phyloP scores from a whole-genome alignment of 2,329 filamentous ascomycete genomes.

The Tolypocladium tropicale region DNA sequence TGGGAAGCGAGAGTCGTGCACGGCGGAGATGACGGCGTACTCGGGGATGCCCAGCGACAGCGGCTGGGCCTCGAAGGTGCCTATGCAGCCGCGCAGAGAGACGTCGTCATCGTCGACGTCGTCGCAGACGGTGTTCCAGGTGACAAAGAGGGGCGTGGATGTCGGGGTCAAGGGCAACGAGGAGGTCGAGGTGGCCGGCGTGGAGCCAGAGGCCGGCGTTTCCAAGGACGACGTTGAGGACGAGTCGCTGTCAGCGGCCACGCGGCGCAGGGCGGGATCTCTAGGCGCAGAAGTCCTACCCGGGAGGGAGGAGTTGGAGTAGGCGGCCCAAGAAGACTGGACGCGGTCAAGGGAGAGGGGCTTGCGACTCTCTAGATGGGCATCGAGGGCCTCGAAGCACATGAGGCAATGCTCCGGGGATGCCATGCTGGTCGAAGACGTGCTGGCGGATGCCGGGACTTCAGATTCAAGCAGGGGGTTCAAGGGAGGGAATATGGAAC shows the following conservation, averaged over 20 bases:
- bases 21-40: slow-evolving; percentile 73
- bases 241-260: slow-evolving; percentile 21
- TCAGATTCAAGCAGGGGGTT: slow-evolving; percentile 1
- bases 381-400: slow-evolving; percentile 81
- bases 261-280: slow-evolving; percentile 31
- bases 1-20: slow-evolving; percentile 53
- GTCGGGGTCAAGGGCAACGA: slow-evolving; percentile 26
- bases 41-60: slow-evolving; percentile 62
- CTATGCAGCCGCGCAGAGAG: slow-evolving; percentile 84
- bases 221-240: slow-evolving; percentile 24
- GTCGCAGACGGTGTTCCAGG: slow-evolving; percentile 66
- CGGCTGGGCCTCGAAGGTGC: slow-evolving; percentile 75
- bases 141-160: slow-evolving; percentile 77
- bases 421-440: slow-evolving; percentile 52
- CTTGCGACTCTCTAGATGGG: slow-evolving; percentile 61
- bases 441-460: neutral
- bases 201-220: slow-evolving; percentile 31
- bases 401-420: slow-evolving; percentile 77
- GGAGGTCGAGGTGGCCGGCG: slow-evolving; percentile 33
- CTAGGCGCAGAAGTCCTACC: slow-evolving; percentile 15
- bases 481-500: neutral
- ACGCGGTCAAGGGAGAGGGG: slow-evolving; percentile 58
- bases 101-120: slow-evolving; percentile 24
- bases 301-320: slow-evolving; percentile 11
- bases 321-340: slow-evolving; percentile 51